Conservation (phyloP, 1,284 basidiomycete genomes). For the Retiboletus flavoniger region DNA sequence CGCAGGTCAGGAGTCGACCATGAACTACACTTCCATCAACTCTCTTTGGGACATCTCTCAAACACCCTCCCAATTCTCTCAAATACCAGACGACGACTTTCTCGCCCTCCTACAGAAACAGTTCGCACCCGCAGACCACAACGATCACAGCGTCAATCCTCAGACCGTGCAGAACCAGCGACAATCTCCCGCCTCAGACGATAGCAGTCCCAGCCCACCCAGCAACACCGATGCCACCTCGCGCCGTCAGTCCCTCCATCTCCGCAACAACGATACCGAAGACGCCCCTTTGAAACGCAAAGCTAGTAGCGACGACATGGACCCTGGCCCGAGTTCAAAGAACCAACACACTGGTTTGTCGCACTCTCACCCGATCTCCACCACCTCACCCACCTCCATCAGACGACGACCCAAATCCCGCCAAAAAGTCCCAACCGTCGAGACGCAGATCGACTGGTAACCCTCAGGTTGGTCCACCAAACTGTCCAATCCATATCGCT, state of each 20-base stretch:
- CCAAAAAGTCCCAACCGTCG: constrained; percentile 31
- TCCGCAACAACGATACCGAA: constrained; percentile 40
- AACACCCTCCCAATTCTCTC: constrained; percentile 55
- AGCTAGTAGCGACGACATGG: constrained; percentile 60
- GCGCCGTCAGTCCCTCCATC: constrained; percentile 32
- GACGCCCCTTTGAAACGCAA: constrained; percentile 66
- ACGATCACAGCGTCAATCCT: constrained; percentile 42
- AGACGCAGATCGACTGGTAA: constrained; percentile 47
- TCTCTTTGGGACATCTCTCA: constrained; percentile 71
- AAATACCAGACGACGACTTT: constrained; percentile 73
- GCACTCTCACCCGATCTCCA: constrained; percentile 1
- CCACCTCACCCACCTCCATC: constrained; percentile 3
- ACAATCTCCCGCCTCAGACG: constrained; percentile 56
- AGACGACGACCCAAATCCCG: constrained; percentile 25
- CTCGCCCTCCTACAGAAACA: constrained; percentile 75
- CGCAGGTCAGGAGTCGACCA: constrained; percentile 12
- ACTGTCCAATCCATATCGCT: not conserved
- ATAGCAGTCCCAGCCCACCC: constrained; percentile 73
- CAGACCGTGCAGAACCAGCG: constrained; percentile 46
- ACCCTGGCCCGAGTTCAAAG: constrained; percentile 64
- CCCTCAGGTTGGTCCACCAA: constrained; percentile 36
- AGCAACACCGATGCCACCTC: constrained; percentile 39
- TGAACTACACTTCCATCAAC: constrained; percentile 30
- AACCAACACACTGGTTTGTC: constrained; percentile 59
- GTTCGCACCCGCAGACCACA: constrained; percentile 43